Base-by-base conservation (phyloP, 805 yeast species). In the Candida ponderosae region DNA sequence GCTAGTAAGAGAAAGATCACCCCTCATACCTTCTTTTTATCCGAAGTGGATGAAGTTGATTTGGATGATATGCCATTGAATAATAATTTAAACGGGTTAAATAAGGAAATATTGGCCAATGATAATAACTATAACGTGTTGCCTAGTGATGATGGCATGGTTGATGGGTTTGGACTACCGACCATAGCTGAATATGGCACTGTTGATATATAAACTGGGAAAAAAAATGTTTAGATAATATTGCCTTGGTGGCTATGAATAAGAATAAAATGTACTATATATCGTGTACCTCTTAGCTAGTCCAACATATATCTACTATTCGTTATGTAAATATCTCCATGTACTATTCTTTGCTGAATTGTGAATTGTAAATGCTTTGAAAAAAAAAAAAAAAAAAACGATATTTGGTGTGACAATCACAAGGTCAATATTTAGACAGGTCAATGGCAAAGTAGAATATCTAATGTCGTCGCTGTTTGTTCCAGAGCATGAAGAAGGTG, bases 111-210 rank as follows among this genome's bases (percentile, higher is more conserved):
- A 36, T 56, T 62, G 17, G 52, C 57, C 2, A 47, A 50, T 21
- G 68, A 62, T n/a, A n/a, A n/a, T n/a, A n/a, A n/a, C n/a, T n/a
- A n/a, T n/a, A n/a, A n/a, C n/a, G n/a, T n/a, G n/a, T n/a, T n/a
- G n/a, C n/a, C n/a, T n/a, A n/a, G n/a, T n/a, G n/a, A n/a, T n/a
- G 51, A 76, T 84, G 63, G 66, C 82, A 50, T 68, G 82, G 57
- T 80, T 78, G 71, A 71, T 71, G 49, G 62, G 53, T 56, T 58
- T 35, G 63, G 58, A 21, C 56, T 47, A 17, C 63, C 56, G 14
- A 62, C 53, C 14, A 69, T 60, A 7, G 67, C 60, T 29, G 64
- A 53, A 21, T 67, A 56, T 18, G 63, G 56, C 9, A 61, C 52
- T 10, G 65, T 54, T 15, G 67, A 59, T 16, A 67, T 59, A 2